Percentiles rank a stretch among this genome's conserved stretches.
Evolutionary conservation across 1,139 yeast species (phyloP).

Genomic region (Pneumocystis murina): DNA sequence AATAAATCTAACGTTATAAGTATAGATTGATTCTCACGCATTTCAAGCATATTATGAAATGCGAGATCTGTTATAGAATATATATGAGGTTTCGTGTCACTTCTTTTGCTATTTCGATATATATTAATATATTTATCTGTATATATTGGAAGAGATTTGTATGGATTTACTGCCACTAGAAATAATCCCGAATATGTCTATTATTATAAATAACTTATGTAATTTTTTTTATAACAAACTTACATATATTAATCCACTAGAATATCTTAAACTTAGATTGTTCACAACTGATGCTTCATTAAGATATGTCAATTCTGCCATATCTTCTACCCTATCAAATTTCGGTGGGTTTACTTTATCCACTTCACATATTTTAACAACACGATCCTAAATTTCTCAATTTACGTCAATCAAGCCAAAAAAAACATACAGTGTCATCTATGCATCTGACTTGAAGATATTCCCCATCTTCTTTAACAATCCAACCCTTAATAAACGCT

Average conservation of each 20-base stretch:
- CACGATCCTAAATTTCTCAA: slow-evolving; percentile 24
- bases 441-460: slow-evolving; percentile 39
- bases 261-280: slow-evolving; percentile 63
- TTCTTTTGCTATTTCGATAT: slow-evolving; percentile 32
- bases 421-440: slow-evolving; percentile 30
- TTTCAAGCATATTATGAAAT: slow-evolving; percentile 54
- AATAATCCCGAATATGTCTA: slow-evolving; percentile 66
- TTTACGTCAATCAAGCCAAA: background rate
- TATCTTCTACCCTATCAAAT: slow-evolving; percentile 80
- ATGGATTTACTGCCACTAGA: slow-evolving; percentile 91
- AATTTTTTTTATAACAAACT: slow-evolving; percentile 5
- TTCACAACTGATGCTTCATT: slow-evolving; percentile 90
- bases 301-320: slow-evolving; percentile 88
- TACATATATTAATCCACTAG: slow-evolving; percentile 57
- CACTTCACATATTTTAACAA: slow-evolving; percentile 33
- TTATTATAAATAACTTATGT: background rate
- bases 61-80: slow-evolving; percentile 86
- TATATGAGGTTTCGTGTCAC: slow-evolving; percentile 64
- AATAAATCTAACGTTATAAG: slow-evolving; percentile 44
- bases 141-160: slow-evolving; percentile 63
- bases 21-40: slow-evolving; percentile 70
- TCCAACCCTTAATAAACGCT: slow-evolving; percentile 56
- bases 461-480: slow-evolving; percentile 41
- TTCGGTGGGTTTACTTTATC: slow-evolving; percentile 73
- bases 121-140: slow-evolving; percentile 40